Percentiles rank a stretch among this genome's conserved stretches.
These are phyloP conservation scores for Erodium maritimum DNA, from an alignment of 345 rosid genomes.

Conservation along the genomic window DNA sequence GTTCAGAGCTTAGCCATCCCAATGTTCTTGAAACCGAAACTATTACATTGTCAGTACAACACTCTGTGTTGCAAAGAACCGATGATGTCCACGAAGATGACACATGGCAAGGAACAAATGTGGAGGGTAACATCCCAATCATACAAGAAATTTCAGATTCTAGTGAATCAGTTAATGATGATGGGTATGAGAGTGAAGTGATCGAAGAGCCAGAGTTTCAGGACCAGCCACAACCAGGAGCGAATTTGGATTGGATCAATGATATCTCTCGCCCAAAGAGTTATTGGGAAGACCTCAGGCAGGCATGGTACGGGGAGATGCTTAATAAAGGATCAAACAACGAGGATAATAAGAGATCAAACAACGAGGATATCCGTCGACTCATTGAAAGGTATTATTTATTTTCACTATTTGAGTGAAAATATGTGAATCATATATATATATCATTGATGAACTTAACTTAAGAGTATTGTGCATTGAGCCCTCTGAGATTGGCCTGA, in stretches of 20 bases:
- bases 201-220: conserved; percentile 20
- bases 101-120: not conserved
- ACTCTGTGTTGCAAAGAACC: not conserved
- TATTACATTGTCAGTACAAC: not conserved
- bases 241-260: conserved; percentile 46
- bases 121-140: not conserved
- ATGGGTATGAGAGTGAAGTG: conserved; percentile 32
- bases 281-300: conserved; percentile 71
- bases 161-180: conserved; percentile 11
- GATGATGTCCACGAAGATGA: not conserved
- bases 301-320: conserved; percentile 62
- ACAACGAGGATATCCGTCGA: conserved; percentile 48
- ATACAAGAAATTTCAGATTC: conserved; percentile 5
- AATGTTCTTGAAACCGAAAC: not conserved
- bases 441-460: not conserved
- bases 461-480: not conserved
- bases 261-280: conserved; percentile 75
- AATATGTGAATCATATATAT: not conserved
- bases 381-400: conserved; percentile 54
- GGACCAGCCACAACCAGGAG: conserved; percentile 10
- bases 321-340: conserved; percentile 34
- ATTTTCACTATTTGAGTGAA: not conserved
- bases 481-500: too few species aligned
- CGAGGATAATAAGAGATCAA: conserved; percentile 48
- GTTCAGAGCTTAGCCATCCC: conserved; percentile 4